Percentiles rank a stretch among this genome's conserved stretches.
These are phyloP conservation scores for Candida endomychidarum DNA, from an alignment of 805 yeast species.

Conservation along the genomic window DNA sequence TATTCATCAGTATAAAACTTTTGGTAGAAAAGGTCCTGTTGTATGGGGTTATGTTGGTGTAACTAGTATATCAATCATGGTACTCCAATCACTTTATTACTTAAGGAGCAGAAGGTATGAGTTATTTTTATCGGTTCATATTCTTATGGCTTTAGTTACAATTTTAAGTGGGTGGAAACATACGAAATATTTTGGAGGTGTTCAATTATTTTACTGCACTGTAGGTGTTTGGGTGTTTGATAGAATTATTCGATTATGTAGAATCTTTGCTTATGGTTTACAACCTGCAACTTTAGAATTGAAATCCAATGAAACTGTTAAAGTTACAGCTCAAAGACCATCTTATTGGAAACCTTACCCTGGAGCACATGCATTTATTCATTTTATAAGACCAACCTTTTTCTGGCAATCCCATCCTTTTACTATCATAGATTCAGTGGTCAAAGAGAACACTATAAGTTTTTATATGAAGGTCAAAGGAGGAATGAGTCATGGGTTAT, in stretches of 20 bases:
- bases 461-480: constrained; percentile 43
- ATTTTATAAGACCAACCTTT: constrained; percentile 29
- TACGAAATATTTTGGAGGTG: constrained; percentile 35
- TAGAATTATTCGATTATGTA: constrained; percentile 25
- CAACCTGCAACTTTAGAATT: constrained; percentile 31
- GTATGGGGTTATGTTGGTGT: constrained; percentile 41
- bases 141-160: constrained; percentile 35
- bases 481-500: constrained; percentile 46
- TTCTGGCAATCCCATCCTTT: constrained; percentile 46
- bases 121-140: constrained; percentile 34
- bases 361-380: constrained; percentile 37
- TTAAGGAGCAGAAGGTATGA: constrained; percentile 39
- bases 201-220: constrained; percentile 27
- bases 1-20: constrained; percentile 29
- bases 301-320: constrained; percentile 31
- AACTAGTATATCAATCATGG: constrained; percentile 26
- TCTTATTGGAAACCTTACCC: constrained; percentile 33
- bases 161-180: constrained; percentile 47
- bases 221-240: constrained; percentile 39
- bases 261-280: constrained; percentile 32
- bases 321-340: constrained; percentile 34
- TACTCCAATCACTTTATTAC: constrained; percentile 30
- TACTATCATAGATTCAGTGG: constrained; percentile 27
- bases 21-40: constrained; percentile 28
- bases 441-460: constrained; percentile 17